Conservation (phyloP, 225 moss, liverwort and hornwort genomes). For the Marchantia paleacea region DNA sequence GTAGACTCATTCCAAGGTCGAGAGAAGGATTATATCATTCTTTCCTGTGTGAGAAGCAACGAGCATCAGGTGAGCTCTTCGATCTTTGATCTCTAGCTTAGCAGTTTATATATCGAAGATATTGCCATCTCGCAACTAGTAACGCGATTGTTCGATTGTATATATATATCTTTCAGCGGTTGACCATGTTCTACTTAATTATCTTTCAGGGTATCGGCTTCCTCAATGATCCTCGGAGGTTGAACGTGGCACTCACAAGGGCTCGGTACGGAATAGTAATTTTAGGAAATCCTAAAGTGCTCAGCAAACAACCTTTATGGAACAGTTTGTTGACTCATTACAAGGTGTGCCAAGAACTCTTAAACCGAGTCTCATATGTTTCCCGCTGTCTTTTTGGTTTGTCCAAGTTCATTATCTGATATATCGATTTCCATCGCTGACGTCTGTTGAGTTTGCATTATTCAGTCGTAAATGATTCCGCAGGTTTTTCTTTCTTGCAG, state of each 20-base stretch:
- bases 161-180: not conserved
- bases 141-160: not conserved
- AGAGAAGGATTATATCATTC: slow-evolving; percentile 97
- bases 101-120: too few species aligned
- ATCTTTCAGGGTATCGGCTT: slow-evolving; percentile 84
- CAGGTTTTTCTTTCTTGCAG: too few species aligned
- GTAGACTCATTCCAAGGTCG: slow-evolving; percentile 99
- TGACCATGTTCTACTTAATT: not conserved
- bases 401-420: too few species aligned
- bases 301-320: slow-evolving; percentile 98
- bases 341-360: slow-evolving; percentile 50
- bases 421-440: too few species aligned
- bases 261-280: slow-evolving; percentile 89
- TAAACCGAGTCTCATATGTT: too few species aligned
- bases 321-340: slow-evolving; percentile 94
- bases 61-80: slow-evolving; percentile 77
- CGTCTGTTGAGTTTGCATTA: too few species aligned
- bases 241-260: slow-evolving; percentile 95
- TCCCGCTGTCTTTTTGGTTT: too few species aligned
- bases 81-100: not conserved
- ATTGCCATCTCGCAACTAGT: too few species aligned
- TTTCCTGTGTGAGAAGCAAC: slow-evolving; percentile 96
- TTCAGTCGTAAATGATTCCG: too few species aligned
- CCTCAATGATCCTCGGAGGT: slow-evolving; percentile 86
- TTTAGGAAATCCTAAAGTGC: slow-evolving; percentile 92